These are phyloP conservation scores for Leucocoprinus leucothites DNA, from an alignment of 768 basidiomycete genomes.

Conservation along the genomic window DNA sequence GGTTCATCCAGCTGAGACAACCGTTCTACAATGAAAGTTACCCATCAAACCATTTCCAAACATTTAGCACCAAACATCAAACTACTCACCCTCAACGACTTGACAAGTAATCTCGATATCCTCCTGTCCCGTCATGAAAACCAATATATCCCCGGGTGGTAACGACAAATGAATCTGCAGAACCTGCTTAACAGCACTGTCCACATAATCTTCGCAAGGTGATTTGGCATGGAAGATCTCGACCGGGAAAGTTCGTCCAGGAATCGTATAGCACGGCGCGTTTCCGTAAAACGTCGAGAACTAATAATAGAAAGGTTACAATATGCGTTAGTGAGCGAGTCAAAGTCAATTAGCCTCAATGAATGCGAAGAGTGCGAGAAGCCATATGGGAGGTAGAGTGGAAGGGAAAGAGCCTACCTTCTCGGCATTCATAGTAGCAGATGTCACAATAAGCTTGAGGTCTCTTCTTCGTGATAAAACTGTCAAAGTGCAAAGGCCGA, in stretches of 20 bases:
- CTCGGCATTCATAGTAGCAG: constrained; percentile 99
- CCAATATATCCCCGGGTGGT: constrained; percentile 91
- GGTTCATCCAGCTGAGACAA: constrained; percentile 91
- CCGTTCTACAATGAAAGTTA: constrained; percentile 57
- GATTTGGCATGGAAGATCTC: constrained; percentile 96
- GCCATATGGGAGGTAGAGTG: neutral
- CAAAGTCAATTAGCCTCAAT: neutral
- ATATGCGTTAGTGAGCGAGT: neutral
- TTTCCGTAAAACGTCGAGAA: constrained; percentile 96
- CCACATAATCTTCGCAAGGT: constrained; percentile 98
- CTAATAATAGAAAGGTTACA: constrained; percentile 32
- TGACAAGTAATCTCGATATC: constrained; percentile 98
- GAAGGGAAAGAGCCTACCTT: constrained; percentile 55
- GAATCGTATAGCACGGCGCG: constrained; percentile 92
- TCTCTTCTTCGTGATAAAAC: constrained; percentile 89
- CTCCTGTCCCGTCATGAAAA: constrained; percentile 99
- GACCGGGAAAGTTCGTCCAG: constrained; percentile 92
- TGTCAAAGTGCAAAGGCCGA: constrained; percentile 25
- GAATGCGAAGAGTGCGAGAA: neutral
- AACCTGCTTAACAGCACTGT: constrained; percentile 96
- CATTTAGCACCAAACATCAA: neutral
- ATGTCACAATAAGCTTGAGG: constrained; percentile 95
- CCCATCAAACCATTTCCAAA: neutral
- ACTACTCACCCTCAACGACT: constrained; percentile 72
- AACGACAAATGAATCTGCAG: constrained; percentile 93